Percentiles rank a stretch among this genome's conserved stretches.
These are phyloP conservation scores for Cercospora canescens DNA, from an alignment of 2,329 filamentous ascomycete species.

Conservation along the genomic window DNA sequence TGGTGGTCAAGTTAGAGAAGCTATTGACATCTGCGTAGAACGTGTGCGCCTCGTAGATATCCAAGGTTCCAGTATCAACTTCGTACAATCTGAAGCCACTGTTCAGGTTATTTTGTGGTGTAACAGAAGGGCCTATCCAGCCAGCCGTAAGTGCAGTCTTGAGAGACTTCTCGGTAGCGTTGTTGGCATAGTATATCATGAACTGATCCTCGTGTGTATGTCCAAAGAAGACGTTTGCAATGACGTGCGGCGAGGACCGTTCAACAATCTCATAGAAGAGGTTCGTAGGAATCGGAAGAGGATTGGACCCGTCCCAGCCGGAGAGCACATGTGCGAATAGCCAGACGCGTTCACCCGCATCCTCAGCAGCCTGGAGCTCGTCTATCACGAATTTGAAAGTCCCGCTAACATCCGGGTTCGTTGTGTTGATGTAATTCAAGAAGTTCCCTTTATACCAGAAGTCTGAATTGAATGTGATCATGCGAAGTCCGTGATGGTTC, in stretches of 20 bases:
- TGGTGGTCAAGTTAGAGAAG: constrained; percentile 41
- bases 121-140: constrained; percentile 55
- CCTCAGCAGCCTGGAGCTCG: constrained; percentile 56
- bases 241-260: constrained; percentile 56
- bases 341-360: constrained; percentile 55
- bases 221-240: constrained; percentile 56
- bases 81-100: constrained; percentile 56
- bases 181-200: constrained; percentile 56
- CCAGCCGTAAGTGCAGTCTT: constrained; percentile 50
- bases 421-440: constrained; percentile 55
- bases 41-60: constrained; percentile 56
- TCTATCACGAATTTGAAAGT: constrained; percentile 52
- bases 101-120: constrained; percentile 57
- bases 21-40: constrained; percentile 54
- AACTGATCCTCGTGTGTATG: constrained; percentile 58
- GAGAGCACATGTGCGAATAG: constrained; percentile 56
- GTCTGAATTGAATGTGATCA: constrained; percentile 57
- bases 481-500: constrained; percentile 53
- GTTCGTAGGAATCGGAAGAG: constrained; percentile 54
- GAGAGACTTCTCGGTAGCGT: constrained; percentile 40
- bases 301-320: constrained; percentile 58
- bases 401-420: constrained; percentile 52
- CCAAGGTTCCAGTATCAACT: constrained; percentile 56
- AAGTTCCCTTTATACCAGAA: constrained; percentile 49
- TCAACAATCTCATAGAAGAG: constrained; percentile 58